Conservation (phyloP, 73 alveolate species). For the Paramecium caudatum region DNA sequence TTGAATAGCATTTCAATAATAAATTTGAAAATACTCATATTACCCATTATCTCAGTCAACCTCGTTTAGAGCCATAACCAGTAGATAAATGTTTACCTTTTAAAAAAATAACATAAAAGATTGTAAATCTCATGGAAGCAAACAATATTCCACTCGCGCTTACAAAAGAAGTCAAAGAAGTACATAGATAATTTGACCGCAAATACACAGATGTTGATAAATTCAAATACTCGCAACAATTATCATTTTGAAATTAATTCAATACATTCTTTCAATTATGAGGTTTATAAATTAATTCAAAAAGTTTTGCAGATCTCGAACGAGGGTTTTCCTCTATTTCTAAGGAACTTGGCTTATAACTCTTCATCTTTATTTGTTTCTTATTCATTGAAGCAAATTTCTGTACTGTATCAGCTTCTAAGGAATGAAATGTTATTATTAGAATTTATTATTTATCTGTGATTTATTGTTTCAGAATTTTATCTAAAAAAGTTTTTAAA, state of each 20-base stretch:
- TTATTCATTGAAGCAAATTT: background rate
- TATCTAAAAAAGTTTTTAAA: background rate
- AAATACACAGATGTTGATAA: conserved; percentile 4
- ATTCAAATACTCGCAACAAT: background rate
- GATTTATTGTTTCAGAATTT: background rate
- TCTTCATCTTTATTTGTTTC: background rate
- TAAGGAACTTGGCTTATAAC: background rate
- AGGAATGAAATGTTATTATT: conserved; percentile 58
- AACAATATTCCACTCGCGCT: conserved; percentile 26
- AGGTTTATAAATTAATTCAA: conserved; percentile 1
- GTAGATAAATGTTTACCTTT: background rate
- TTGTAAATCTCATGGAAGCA: conserved; percentile 24
- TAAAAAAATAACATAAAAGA: conserved; percentile 32
- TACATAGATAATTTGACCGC: background rate
- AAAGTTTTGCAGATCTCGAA: conserved; percentile 11
- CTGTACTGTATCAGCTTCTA: conserved; percentile 39
- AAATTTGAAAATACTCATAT: conserved; percentile 4
- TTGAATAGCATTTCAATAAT: conserved; percentile 31
- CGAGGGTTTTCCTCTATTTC: conserved; percentile 56
- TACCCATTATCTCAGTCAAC: background rate
- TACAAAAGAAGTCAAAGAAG: conserved; percentile 7
- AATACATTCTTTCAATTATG: too few species aligned
- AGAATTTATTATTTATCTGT: conserved; percentile 19
- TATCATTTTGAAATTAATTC: background rate
- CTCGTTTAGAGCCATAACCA: background rate